These are phyloP conservation scores for Corinectria fuckeliana DNA, from an alignment of 2,329 filamentous ascomycete genomes.

Conservation along the genomic window DNA sequence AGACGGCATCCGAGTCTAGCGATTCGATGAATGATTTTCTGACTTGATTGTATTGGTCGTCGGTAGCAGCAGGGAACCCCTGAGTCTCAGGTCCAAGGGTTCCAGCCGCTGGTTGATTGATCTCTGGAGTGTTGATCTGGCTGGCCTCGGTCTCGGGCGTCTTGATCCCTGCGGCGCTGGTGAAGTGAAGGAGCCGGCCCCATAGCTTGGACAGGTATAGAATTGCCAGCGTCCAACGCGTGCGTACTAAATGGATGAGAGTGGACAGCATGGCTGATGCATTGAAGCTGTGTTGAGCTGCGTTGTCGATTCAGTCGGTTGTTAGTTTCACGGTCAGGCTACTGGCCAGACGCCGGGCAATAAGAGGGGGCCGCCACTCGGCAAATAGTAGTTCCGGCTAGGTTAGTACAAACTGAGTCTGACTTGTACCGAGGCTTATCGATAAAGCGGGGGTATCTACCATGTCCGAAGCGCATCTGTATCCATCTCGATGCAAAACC, in stretches of 20 bases:
- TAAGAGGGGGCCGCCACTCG: background rate
- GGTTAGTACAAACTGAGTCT: too few relatives aligned
- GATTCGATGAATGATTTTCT: slow-evolving; percentile 32
- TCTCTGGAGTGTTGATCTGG: background rate
- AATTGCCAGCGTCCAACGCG: slow-evolving; percentile 4
- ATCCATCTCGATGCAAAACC: too few relatives aligned
- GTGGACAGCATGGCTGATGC: background rate
- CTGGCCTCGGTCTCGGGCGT: background rate
- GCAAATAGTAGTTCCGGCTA: background rate
- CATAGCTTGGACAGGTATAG: slow-evolving; percentile 9
- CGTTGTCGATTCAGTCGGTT: background rate
- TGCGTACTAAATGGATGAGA: slow-evolving; percentile 4
- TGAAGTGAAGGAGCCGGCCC: background rate
- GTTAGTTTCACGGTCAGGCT: background rate
- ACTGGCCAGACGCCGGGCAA: background rate
- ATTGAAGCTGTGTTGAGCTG: background rate
- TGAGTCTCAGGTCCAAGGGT: background rate
- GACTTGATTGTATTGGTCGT: slow-evolving; percentile 9
- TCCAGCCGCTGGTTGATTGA: slow-evolving; percentile 1
- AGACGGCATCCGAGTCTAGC: slow-evolving; percentile 25
- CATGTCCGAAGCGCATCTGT: too few relatives aligned
- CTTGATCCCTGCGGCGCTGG: background rate
- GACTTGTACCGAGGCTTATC: too few relatives aligned
- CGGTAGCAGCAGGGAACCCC: slow-evolving; percentile 15
- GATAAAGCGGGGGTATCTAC: too few relatives aligned